phyloP scores from a whole-genome alignment of 179 eudicot species.

The Amaranthus tricolor region DNA sequence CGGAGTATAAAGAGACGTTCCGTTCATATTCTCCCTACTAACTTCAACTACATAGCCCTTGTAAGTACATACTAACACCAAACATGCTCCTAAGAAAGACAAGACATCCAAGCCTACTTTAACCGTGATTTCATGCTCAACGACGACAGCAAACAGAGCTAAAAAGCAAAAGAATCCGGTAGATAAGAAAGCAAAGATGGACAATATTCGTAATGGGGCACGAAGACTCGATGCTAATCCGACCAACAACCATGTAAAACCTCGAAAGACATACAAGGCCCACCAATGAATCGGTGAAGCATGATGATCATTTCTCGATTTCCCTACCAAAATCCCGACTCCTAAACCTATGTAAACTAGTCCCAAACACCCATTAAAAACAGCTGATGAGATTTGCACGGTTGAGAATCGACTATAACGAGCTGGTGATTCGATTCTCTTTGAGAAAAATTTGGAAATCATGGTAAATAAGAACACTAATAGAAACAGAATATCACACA shows the following conservation, averaged over 20 bases:
- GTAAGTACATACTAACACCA: conserved; percentile 40
- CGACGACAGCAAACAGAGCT: conserved; percentile 39
- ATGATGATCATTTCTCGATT: conserved; percentile 31
- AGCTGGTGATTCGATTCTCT: conserved; percentile 10
- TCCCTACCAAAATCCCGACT: conserved; percentile 46
- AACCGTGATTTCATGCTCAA: conserved; percentile 24
- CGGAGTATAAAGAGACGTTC: conserved; percentile 34
- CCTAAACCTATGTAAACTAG: conserved; percentile 48
- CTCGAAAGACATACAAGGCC: conserved; percentile 50
- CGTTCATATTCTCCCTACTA: conserved; percentile 14
- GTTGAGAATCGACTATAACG: conserved; percentile 25
- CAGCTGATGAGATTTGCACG: conserved; percentile 40
- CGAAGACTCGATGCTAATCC: conserved; percentile 50
- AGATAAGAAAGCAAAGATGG: conserved; percentile 45
- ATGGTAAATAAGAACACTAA: conserved; percentile 38
- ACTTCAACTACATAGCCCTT: conserved; percentile 47
- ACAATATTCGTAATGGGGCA: conserved; percentile 41
- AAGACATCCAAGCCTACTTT: conserved; percentile 32
- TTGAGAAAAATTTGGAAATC: conserved; percentile 31
- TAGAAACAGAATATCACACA: conserved; percentile 35
- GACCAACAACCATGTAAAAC: conserved; percentile 53
- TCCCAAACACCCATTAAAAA: conserved; percentile 57
- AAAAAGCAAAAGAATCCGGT: conserved; percentile 42
- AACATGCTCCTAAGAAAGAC: conserved; percentile 37
- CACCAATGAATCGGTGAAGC: conserved; percentile 54